A percentile compares a stretch with the other conserved stretches of the same genome.
Evolutionary conservation across 805 yeast species (phyloP).

Genomic region (Clavispora santaluciae): DNA sequence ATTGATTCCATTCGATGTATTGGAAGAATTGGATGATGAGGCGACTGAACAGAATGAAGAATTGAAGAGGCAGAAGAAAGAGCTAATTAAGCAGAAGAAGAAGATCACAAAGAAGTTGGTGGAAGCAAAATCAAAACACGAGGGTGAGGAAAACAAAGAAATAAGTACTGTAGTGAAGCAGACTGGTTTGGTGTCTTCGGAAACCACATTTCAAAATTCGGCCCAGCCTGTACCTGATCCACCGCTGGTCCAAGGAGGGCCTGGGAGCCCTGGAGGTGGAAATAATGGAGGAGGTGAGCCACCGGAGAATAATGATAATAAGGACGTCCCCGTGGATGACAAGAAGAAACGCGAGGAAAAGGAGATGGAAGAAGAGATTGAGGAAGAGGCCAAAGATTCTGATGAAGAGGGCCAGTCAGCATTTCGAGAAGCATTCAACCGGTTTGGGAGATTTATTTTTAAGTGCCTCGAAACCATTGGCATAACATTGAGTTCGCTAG

Average conservation of each 20-base stretch:
- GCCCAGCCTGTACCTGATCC: background rate
- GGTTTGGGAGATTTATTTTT: conserved; percentile 20
- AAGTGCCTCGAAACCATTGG: conserved; percentile 65
- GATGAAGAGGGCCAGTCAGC: conserved; percentile 10
- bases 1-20: conserved; percentile 37
- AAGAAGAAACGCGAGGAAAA: conserved; percentile 23
- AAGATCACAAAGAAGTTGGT: conserved; percentile 10
- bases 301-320: conserved; percentile 2
- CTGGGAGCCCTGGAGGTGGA: conserved; percentile 1
- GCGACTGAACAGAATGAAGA: conserved; percentile 22
- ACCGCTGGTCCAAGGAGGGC: background rate
- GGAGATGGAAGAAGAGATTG: conserved; percentile 13
- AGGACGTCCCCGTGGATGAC: too few relatives aligned
- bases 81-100: conserved; percentile 20
- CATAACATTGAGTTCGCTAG: conserved; percentile 63
- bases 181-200: background rate
- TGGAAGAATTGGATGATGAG: conserved; percentile 34
- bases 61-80: conserved; percentile 23
- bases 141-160: background rate
- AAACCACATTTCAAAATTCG: background rate
- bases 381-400: conserved; percentile 7
- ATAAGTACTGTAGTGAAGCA: background rate
- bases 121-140: background rate
- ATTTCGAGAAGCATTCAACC: conserved; percentile 17
- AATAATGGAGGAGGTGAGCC: conserved; percentile 2